phyloP scores from a whole-genome alignment of 2,329 filamentous ascomycete genomes.

The Penicillium psychrosexuale region DNA sequence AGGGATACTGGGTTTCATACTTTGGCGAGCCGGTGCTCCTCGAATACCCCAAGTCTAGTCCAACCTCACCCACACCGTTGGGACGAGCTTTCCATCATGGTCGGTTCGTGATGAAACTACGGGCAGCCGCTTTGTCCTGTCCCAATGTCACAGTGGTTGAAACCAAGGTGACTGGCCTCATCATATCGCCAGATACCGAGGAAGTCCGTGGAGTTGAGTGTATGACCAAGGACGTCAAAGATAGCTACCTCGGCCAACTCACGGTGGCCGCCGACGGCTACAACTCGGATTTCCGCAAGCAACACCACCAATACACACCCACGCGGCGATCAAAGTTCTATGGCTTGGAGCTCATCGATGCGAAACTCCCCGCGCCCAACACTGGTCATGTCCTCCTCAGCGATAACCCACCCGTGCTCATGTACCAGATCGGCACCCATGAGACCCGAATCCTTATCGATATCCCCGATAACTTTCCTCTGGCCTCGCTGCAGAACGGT shows the following conservation, averaged over 20 bases:
- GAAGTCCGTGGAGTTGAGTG: slow-evolving; percentile 82
- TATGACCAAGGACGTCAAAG: slow-evolving; percentile 60
- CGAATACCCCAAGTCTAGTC: slow-evolving; percentile 67
- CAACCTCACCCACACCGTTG: slow-evolving; percentile 55
- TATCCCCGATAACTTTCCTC: slow-evolving; percentile 72
- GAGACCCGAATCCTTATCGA: slow-evolving; percentile 91
- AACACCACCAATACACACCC: slow-evolving; percentile 65
- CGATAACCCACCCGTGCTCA: slow-evolving; percentile 71
- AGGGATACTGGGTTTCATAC: slow-evolving; percentile 86
- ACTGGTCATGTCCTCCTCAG: slow-evolving; percentile 88
- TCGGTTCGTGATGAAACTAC: slow-evolving; percentile 79
- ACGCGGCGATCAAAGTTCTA: slow-evolving; percentile 83
- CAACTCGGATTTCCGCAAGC: slow-evolving; percentile 83
- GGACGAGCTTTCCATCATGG: slow-evolving; percentile 92
- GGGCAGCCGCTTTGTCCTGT: slow-evolving; percentile 68
- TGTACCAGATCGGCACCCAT: slow-evolving; percentile 95
- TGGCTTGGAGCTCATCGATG: slow-evolving; percentile 87
- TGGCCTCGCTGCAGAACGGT: slow-evolving; percentile 69
- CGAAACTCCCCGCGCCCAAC: slow-evolving; percentile 67
- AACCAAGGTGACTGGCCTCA: slow-evolving; percentile 74
- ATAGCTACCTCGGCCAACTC: slow-evolving; percentile 83
- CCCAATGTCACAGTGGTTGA: slow-evolving; percentile 88
- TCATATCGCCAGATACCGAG: slow-evolving; percentile 65
- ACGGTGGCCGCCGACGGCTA: slow-evolving; percentile 94
- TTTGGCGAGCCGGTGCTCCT: slow-evolving; percentile 70